phyloP scores from a whole-genome alignment of 805 yeast species.

The Maudiozyma turicensis region DNA sequence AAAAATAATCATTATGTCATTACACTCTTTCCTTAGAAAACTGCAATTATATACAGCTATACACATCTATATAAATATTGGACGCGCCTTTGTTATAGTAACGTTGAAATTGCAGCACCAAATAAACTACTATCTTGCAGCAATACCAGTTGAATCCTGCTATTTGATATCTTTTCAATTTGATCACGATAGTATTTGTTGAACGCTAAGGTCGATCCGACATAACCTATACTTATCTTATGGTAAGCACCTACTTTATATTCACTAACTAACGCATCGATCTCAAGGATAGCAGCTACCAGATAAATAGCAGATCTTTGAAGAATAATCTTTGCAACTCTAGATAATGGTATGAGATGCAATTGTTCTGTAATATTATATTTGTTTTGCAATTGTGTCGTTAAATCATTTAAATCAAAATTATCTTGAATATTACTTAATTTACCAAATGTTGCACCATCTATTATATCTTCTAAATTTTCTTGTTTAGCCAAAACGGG shows the following conservation, averaged over 20 bases:
- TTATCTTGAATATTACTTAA: conserved; percentile 5
- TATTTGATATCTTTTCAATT: conserved; percentile 8
- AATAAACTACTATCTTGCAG: conserved; percentile 20
- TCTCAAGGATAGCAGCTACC: conserved; percentile 14
- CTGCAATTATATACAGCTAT: background rate
- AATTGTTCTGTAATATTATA: conserved; percentile 1
- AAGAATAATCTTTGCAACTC: conserved; percentile 11
- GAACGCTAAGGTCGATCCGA: conserved; percentile 21
- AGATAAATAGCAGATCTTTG: conserved; percentile 20
- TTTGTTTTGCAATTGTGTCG: background rate
- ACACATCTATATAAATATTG: too few species aligned
- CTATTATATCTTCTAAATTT: conserved; percentile 5
- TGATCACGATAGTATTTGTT: conserved; percentile 12
- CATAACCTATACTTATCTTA: conserved; percentile 16
- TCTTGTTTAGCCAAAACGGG: background rate
- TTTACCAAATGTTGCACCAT: conserved; percentile 16
- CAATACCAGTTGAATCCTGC: conserved; percentile 10
- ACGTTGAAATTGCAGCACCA: conserved; percentile 21
- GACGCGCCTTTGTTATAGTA: conserved; percentile 1
- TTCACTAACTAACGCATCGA: conserved; percentile 3
- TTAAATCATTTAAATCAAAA: background rate
- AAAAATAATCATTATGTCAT: background rate
- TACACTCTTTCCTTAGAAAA: background rate
- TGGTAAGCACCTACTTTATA: background rate
- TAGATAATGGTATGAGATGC: conserved; percentile 3